Evolutionary conservation across 2,329 filamentous ascomycete genomes (phyloP).

Genomic region (Madurella fahalii): DNA sequence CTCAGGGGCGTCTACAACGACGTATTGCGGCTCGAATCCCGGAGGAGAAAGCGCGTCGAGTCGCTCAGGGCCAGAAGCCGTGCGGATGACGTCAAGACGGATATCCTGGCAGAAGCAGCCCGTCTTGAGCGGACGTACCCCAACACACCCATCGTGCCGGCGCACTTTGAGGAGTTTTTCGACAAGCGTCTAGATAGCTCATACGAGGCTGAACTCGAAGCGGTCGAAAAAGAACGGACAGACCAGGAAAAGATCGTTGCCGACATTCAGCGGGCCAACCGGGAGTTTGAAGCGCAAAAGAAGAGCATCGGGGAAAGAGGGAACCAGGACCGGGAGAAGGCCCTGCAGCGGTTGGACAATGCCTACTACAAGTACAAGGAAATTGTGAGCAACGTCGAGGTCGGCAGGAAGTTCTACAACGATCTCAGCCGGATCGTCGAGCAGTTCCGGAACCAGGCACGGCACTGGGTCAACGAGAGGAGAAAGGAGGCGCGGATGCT

Average conservation of each 20-base stretch:
- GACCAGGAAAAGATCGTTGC: constrained; percentile 71
- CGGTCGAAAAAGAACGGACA: constrained; percentile 64
- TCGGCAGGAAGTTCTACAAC: constrained; percentile 94
- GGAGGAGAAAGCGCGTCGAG: constrained; percentile 75
- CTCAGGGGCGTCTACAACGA: constrained; percentile 82
- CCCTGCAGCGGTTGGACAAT: constrained; percentile 81
- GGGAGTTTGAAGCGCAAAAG: constrained; percentile 69
- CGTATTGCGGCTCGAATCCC: constrained; percentile 74
- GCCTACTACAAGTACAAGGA: constrained; percentile 97
- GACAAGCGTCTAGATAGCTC: constrained; percentile 69
- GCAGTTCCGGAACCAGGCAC: constrained; percentile 71
- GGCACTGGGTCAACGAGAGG: constrained; percentile 74
- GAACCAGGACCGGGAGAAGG: constrained; percentile 73
- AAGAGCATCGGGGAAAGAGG: constrained; percentile 59
- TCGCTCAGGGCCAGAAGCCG: constrained; percentile 73
- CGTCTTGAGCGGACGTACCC: constrained; percentile 83
- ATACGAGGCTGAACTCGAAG: constrained; percentile 74
- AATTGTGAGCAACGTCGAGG: constrained; percentile 85
- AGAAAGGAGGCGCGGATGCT: constrained; percentile 74
- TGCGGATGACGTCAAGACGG: constrained; percentile 81
- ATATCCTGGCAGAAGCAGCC: constrained; percentile 77
- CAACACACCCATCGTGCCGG: constrained; percentile 76
- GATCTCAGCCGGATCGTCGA: constrained; percentile 85
- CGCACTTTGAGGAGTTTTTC: constrained; percentile 90
- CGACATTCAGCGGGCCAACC: constrained; percentile 71